Evolutionary conservation across 306 rosid genomes (phyloP), one percentile per base, ranked within the genome.

Genomic region (Cyclanthera cordifolia): DNA sequence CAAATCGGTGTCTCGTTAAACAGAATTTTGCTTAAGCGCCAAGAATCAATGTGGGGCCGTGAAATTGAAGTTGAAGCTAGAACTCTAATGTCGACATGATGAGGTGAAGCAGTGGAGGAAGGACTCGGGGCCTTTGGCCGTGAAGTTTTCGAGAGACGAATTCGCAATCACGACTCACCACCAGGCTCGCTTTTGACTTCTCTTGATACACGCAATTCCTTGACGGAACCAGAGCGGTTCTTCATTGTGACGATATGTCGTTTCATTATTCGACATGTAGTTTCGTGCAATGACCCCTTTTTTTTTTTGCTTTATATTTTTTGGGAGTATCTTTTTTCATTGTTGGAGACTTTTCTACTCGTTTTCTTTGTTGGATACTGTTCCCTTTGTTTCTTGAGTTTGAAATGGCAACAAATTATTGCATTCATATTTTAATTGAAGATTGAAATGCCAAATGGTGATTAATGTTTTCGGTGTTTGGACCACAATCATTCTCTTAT

Each of bases 1-100:
- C 14, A 12, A 71, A 45, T 28, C 67, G 21, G 39, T 16, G 48
- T 50, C 25, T 77, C 67, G 53, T 24, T 17, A 27, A 67, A 59
- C 72, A 66, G 46, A 61, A 55, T 5, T 17, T 34, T 32, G 74
- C 71, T 70, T 73, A n/a, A 19, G 71, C 59, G 71, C 56, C 72
- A 37, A 63, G 72, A 73, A 64, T 60, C 80, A 27, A 80, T 57
- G 60, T 41, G 54, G 24, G 73, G 39, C 74, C 69, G 77, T 27
- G 11, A 0, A 41, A 30, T 67, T 11, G 52, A 77, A 81, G 85
- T 74, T 70, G 53, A 78, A 82, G 76, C 30, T 0, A 27, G 51
- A 41, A 43, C 15, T 19, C 21, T 25, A 15, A 69, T 79, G 80
- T 77, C 78, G 84, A 78, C 83, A 80, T 56, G 70, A 56, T 77